phyloP scores from a whole-genome alignment of 345 rosid species.

The Corymbia maculata region DNA sequence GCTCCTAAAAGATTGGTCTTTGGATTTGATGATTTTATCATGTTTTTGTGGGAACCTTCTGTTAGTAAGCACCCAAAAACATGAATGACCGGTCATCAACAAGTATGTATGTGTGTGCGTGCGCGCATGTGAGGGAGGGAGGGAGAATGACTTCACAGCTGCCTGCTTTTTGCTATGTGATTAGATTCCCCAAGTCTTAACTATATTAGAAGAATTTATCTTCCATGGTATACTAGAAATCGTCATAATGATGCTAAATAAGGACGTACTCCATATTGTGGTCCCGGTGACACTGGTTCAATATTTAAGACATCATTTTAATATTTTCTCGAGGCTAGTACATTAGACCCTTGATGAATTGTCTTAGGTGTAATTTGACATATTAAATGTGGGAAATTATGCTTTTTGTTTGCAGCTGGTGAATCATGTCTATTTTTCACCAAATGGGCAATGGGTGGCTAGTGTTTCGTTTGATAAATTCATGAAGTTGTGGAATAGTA shows the following conservation, averaged over 20 bases:
- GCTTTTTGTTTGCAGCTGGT: conserved; percentile 51
- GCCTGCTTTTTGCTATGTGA: no score
- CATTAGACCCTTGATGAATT: background rate
- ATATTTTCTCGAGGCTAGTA: no score
- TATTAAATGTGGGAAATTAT: no score
- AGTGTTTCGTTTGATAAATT: conserved; percentile 94
- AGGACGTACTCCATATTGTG: background rate
- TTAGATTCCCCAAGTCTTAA: no score
- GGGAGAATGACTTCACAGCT: no score
- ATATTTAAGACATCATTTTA: no score
- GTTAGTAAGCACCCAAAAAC: conserved; percentile 66
- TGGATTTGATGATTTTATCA: conserved; percentile 89
- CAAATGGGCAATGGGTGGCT: conserved; percentile 93
- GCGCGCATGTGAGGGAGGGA: no score
- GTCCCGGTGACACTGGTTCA: background rate
- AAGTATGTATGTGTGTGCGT: conserved; percentile 16
- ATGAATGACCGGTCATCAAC: conserved; percentile 87
- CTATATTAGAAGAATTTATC: no score
- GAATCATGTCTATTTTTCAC: conserved; percentile 90
- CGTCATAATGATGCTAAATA: background rate
- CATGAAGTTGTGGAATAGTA: conserved; percentile 85
- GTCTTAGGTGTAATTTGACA: background rate
- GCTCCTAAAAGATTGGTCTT: conserved; percentile 88
- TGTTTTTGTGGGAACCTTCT: conserved; percentile 95
- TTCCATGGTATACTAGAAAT: background rate